Percentiles rank a stretch among this genome's conserved stretches.
Conservation (phyloP, 768 basidiomycete genomes). For the Mycena indigotica region DNA sequence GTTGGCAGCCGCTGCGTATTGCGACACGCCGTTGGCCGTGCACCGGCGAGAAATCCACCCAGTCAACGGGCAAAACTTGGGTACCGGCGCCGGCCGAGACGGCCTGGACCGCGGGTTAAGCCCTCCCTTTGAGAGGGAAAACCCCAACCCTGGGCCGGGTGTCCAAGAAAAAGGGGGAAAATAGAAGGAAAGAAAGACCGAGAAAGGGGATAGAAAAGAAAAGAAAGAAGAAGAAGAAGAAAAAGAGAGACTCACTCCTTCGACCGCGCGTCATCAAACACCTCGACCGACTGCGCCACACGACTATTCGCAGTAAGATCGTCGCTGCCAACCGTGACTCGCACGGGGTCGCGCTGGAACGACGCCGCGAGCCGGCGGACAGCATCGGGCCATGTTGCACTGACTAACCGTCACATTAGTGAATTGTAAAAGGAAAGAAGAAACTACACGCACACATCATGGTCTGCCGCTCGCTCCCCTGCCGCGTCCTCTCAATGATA, state of each 20-base stretch:
- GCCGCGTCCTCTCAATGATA: slow-evolving; percentile 79
- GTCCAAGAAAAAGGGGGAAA: too few species aligned
- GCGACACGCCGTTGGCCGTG: too few species aligned
- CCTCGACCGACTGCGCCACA: slow-evolving; percentile 91
- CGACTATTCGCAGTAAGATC: slow-evolving; percentile 92
- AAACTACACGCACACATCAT: slow-evolving; percentile 79
- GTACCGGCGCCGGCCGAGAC: too few species aligned
- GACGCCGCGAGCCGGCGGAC: slow-evolving; percentile 87
- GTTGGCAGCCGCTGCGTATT: too few species aligned
- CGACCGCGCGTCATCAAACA: slow-evolving; percentile 79
- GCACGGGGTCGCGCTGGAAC: slow-evolving; percentile 82
- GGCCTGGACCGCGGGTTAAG: too few species aligned
- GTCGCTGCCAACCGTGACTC: slow-evolving; percentile 94
- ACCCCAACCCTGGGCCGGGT: too few species aligned
- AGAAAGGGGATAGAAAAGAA: too few species aligned
- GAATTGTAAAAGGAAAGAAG: slow-evolving; percentile 8
- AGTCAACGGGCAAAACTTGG: too few species aligned
- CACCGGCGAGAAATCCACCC: too few species aligned
- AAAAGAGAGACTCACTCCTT: slow-evolving; percentile 70
- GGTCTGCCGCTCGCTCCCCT: slow-evolving; percentile 75
- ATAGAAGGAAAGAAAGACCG: too few species aligned
- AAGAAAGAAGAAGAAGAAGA: background rate
- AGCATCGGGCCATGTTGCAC: slow-evolving; percentile 97
- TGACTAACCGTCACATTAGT: slow-evolving; percentile 74
- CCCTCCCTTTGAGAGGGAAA: too few species aligned